Evolutionary conservation across 163 green algal species (phyloP).

Genomic region (Scenedesmus sp.): DNA sequence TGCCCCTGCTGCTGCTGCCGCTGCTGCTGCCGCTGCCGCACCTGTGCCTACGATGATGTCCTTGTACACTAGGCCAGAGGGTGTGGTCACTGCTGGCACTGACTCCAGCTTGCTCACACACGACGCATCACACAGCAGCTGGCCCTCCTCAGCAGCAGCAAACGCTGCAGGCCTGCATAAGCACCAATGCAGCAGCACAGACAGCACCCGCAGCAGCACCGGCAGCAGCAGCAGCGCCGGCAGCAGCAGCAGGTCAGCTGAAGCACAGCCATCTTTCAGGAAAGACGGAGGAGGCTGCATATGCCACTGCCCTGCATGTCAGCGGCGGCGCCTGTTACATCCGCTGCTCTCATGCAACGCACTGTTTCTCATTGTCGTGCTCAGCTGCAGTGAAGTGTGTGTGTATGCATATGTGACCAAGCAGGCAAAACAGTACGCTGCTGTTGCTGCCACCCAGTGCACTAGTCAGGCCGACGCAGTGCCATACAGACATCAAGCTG

Average conservation of each 20-base stretch:
- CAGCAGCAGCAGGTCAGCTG: background rate
- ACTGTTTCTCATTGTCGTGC: too few relatives aligned
- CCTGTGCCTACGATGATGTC: conserved; percentile 88
- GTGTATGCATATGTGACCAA: too few relatives aligned
- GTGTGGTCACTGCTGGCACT: conserved; percentile 66
- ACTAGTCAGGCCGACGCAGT: too few relatives aligned
- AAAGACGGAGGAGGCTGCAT: background rate
- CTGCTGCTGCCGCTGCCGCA: background rate
- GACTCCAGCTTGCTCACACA: conserved; percentile 67
- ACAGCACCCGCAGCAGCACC: background rate
- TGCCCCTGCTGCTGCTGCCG: too few relatives aligned
- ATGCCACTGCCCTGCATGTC: too few relatives aligned
- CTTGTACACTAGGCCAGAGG: conserved; percentile 92
- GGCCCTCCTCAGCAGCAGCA: conserved; percentile 39
- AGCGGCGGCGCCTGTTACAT: too few relatives aligned
- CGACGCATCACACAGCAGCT: conserved; percentile 74
- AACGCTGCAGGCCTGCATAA: conserved; percentile 14
- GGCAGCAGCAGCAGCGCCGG: background rate
- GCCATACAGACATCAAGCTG: too few relatives aligned
- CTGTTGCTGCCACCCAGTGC: too few relatives aligned
- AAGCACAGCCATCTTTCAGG: background rate
- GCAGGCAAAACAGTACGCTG: too few relatives aligned
- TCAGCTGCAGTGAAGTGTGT: too few relatives aligned
- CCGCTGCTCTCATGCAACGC: too few relatives aligned
- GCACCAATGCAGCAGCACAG: background rate